These are phyloP conservation scores for Sporisorium graminicola DNA, from an alignment of 1,284 basidiomycete genomes.

Conservation along the genomic window DNA sequence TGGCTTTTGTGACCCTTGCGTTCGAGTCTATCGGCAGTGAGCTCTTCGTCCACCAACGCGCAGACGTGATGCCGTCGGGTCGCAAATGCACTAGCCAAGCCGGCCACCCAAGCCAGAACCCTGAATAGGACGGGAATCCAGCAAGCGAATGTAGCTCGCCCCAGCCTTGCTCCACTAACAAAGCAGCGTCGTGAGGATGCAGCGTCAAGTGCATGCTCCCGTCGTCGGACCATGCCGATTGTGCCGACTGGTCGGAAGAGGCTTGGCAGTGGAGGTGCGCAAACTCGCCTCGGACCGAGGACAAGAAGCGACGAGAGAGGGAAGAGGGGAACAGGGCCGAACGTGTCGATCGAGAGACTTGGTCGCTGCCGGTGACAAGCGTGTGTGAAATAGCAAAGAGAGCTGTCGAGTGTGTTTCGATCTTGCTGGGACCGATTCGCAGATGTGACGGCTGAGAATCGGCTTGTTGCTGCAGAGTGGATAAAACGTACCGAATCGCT, in stretches of 20 bases:
- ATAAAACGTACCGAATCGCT: slow-evolving; percentile 9
- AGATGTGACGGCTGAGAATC: slow-evolving; percentile 36
- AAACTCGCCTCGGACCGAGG: slow-evolving; percentile 41
- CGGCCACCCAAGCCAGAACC: slow-evolving; percentile 50
- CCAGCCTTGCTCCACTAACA: slow-evolving; percentile 46
- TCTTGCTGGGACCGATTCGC: slow-evolving; percentile 15
- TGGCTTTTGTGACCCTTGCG: slow-evolving; percentile 13
- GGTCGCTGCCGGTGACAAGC: slow-evolving; percentile 27
- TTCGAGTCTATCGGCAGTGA: slow-evolving; percentile 14
- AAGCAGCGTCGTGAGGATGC: slow-evolving; percentile 42
- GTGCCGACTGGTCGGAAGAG: background rate
- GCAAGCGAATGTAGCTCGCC: slow-evolving; percentile 53
- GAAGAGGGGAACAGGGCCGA: slow-evolving; percentile 29
- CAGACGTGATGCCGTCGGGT: slow-evolving; percentile 7
- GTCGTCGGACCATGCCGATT: slow-evolving; percentile 16
- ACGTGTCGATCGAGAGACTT: slow-evolving; percentile 36
- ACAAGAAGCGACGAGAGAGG: slow-evolving; percentile 35
- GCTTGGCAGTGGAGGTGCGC: slow-evolving; percentile 42
- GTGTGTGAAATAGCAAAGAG: slow-evolving; percentile 45
- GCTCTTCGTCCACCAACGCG: slow-evolving; percentile 36
- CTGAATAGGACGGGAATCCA: slow-evolving; percentile 42
- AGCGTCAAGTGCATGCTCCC: slow-evolving; percentile 51
- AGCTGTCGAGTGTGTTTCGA: slow-evolving; percentile 28
- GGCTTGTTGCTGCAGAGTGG: slow-evolving; percentile 6
- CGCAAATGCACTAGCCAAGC: slow-evolving; percentile 25